phyloP scores from a whole-genome alignment of 2,329 filamentous ascomycete genomes.

The Penicillium sp. region DNA sequence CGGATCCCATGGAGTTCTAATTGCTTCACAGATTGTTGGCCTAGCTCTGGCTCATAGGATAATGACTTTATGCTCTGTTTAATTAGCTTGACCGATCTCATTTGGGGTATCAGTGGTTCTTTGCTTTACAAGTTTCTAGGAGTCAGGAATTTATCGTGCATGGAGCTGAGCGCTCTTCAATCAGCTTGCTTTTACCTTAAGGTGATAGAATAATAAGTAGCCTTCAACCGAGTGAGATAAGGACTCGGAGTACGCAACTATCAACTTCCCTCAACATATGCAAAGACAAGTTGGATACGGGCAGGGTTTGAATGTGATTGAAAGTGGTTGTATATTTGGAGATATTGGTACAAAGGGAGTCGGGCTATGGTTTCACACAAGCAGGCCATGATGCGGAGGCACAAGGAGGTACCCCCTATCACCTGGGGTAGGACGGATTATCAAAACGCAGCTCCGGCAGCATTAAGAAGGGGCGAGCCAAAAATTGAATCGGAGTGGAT shows the following conservation, averaged over 20 bases:
- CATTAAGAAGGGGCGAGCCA: constrained; percentile 31
- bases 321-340: constrained; percentile 10
- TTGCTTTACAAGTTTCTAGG: not conserved
- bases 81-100: not conserved
- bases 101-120: not conserved
- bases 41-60: constrained; percentile 1
- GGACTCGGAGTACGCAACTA: not conserved
- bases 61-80: constrained; percentile 21
- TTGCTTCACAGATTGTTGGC: not conserved
- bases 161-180: not conserved
- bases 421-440: constrained; percentile 4
- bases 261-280: not conserved
- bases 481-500: constrained; percentile 36
- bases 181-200: not conserved
- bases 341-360: constrained; percentile 11
- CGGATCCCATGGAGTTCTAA: constrained; percentile 64
- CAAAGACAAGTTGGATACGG: not conserved
- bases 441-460: not conserved
- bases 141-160: not conserved
- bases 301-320: not conserved
- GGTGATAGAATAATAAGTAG: not conserved
- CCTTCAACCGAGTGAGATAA: not conserved
- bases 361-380: not conserved
- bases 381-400: constrained; percentile 36
- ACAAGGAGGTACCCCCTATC: not conserved